phyloP scores from a whole-genome alignment of 257 asterid species.

The Craterostigma plantagineum region DNA sequence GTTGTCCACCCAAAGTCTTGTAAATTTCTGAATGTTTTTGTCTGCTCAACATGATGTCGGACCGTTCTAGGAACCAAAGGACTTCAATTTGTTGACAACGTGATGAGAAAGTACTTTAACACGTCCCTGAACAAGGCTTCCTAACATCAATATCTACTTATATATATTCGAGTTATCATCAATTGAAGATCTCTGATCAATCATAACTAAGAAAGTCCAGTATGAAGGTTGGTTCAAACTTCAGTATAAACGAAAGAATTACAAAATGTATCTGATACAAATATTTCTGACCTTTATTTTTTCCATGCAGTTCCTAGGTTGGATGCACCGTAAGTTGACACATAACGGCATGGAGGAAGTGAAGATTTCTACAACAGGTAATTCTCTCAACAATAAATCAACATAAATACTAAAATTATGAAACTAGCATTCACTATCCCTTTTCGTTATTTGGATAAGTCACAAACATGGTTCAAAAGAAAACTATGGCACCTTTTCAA shows the following conservation, averaged over 20 bases:
- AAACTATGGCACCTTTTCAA: no score
- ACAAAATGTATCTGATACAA: slow-evolving; percentile 6
- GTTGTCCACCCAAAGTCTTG: slow-evolving; percentile 36
- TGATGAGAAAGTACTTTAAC: slow-evolving; percentile 14
- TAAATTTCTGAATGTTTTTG: slow-evolving; percentile 35
- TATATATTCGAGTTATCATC: slow-evolving; percentile 9
- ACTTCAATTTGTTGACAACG: slow-evolving; percentile 19
- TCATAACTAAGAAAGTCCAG: slow-evolving; percentile 14
- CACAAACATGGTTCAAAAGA: not conserved
- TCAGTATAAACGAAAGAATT: not conserved
- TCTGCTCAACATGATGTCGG: slow-evolving; percentile 22
- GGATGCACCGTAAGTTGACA: slow-evolving; percentile 62
- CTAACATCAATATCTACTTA: slow-evolving; percentile 10
- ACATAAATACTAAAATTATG: slow-evolving; percentile 2
- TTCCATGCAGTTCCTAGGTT: slow-evolving; percentile 63
- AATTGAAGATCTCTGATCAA: slow-evolving; percentile 10
- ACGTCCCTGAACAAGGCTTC: slow-evolving; percentile 13
- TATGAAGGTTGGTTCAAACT: slow-evolving; percentile 53
- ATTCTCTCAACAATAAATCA: slow-evolving; percentile 9
- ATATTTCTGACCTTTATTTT: slow-evolving; percentile 15
- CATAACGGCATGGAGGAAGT: slow-evolving; percentile 26
- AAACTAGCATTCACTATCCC: slow-evolving; percentile 6
- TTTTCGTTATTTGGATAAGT: slow-evolving; percentile 4
- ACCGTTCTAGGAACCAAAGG: slow-evolving; percentile 21
- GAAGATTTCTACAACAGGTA: slow-evolving; percentile 42